Base-by-base conservation (phyloP, 768 basidiomycete species). In the Mrakia gelida region DNA sequence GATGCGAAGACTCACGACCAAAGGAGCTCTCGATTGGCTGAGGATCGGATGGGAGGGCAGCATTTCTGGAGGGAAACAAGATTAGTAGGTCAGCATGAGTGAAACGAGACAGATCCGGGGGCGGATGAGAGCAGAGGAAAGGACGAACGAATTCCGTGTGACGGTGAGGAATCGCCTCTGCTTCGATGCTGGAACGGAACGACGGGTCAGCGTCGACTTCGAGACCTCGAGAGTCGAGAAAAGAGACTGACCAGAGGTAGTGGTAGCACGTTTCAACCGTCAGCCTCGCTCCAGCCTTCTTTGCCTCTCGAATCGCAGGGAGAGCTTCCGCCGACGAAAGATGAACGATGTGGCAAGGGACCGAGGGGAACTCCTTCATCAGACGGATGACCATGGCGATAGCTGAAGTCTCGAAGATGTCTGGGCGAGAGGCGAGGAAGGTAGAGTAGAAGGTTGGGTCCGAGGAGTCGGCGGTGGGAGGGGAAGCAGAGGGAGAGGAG, bases 191-290 rank as follows among this genome's bases (percentile, higher is more conserved):
- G 32, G 26, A 54, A 41, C 21, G 32, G 63, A 52, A 52, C 1
- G 11, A 52, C 18, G 49, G 5, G 49, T 52, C 49, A 52, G 49
- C 3, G 2, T 21, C 49, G 7, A 21, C 7, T 7, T 52, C 49
- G 2, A 52, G 3, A 52, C 49, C 18, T 52, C 18, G 16, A 52
- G 18, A 21, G 16, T 2, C 16, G 21, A 52, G 21, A 16, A 16
- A 7, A 2, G 16, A 52, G 15, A 34, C 77, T 52, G 30, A 79
- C 77, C 90, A 90, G 30, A 98, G 89, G 85, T 99, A 99, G 84
- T 99, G 96, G 85, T 96, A 98, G 84, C 95, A 98, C 0, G 96
- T 99, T 87, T 99, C 96, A 71, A 94, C 93, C 0, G 94, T 94
- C 73, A 99, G 86, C 13, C 90, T 90, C 6, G 84, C 80, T 0